Evolutionary conservation across 352 stramenopile genomes (phyloP).

Genomic region (Peronospora farinosa): DNA sequence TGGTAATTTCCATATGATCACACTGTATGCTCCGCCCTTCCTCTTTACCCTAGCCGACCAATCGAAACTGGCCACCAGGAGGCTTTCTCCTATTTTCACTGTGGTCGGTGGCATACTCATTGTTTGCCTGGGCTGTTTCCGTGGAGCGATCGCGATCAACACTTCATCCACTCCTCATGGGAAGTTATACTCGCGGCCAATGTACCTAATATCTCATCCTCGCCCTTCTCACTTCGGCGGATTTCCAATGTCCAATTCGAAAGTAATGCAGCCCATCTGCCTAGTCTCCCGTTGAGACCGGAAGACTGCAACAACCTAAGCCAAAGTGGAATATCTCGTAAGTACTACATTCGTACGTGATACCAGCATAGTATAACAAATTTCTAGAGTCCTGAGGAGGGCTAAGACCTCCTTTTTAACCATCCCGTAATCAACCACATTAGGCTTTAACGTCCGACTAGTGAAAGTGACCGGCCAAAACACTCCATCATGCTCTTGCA

Average conservation of each 20-base stretch:
- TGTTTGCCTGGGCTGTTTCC: neutral
- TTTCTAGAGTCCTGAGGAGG: conserved; percentile 1
- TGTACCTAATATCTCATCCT: neutral
- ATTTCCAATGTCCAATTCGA: neutral
- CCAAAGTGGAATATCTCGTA: too few relatives aligned
- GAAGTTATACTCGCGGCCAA: neutral
- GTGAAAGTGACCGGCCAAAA: too few relatives aligned
- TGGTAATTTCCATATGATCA: too few relatives aligned
- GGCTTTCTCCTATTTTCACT: neutral
- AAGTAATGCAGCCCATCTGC: neutral
- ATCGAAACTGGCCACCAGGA: neutral
- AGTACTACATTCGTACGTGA: too few relatives aligned
- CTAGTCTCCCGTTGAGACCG: neutral
- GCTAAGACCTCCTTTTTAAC: conserved; percentile 6
- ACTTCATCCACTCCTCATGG: neutral
- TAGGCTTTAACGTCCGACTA: too few relatives aligned
- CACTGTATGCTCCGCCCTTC: neutral
- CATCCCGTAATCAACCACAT: neutral
- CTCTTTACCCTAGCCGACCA: neutral
- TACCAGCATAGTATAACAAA: neutral
- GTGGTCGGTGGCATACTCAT: neutral
- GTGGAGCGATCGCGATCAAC: neutral
- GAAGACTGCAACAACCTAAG: neutral
- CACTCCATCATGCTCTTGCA: too few relatives aligned
- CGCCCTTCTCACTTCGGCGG: neutral